Evolutionary conservation across 352 stramenopile species (phyloP).

Genomic region (Globisporangium acanthophoron): DNA sequence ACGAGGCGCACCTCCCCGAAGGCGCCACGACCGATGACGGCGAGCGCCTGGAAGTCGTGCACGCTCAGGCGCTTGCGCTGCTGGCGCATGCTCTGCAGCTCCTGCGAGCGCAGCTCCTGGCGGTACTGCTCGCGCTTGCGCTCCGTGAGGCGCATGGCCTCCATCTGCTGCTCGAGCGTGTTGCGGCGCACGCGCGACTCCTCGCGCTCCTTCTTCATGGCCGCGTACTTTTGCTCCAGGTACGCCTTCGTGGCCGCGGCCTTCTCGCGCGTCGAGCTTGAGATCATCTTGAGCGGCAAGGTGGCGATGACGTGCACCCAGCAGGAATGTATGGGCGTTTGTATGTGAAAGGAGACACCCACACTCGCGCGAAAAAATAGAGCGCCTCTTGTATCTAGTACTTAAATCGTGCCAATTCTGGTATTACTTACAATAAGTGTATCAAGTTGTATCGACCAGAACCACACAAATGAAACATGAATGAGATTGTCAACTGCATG

Average conservation of each 20-base stretch:
- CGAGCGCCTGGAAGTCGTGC: slow-evolving; percentile 96
- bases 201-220: slow-evolving; percentile 86
- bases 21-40: slow-evolving; percentile 96
- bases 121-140: slow-evolving; percentile 76
- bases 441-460: too few relatives aligned
- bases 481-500: too few relatives aligned
- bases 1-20: slow-evolving; percentile 97
- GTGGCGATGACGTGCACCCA: too few relatives aligned
- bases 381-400: too few relatives aligned
- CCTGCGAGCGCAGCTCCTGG: slow-evolving; percentile 66
- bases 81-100: slow-evolving; percentile 75
- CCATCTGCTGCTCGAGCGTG: slow-evolving; percentile 81
- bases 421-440: too few relatives aligned
- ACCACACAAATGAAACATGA: too few relatives aligned
- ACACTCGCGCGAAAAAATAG: neutral
- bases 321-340: neutral
- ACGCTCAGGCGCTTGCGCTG: slow-evolving; percentile 76
- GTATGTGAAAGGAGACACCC: neutral
- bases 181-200: slow-evolving; percentile 71
- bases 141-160: slow-evolving; percentile 70
- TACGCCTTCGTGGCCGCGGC: slow-evolving; percentile 85
- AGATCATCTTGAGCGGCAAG: slow-evolving; percentile 48
- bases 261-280: slow-evolving; percentile 82
- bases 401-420: too few relatives aligned
- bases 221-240: slow-evolving; percentile 85